Conservation (phyloP, 2,329 filamentous ascomycete species). For the Xylariaceae sp. region DNA sequence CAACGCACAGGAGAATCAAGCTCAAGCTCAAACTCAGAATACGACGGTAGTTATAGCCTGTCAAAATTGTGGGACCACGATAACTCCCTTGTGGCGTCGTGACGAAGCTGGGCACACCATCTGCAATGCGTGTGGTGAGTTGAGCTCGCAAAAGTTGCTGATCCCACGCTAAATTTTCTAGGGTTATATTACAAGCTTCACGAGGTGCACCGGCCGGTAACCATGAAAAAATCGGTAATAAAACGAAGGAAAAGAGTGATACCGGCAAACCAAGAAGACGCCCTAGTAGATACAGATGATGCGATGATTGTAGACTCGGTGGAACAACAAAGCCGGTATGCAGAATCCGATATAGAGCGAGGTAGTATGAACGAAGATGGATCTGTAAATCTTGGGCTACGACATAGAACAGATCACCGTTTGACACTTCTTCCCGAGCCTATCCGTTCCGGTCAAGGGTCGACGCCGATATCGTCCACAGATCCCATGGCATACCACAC, state of each 20-base stretch:
- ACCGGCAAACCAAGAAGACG: conserved; percentile 66
- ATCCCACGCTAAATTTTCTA: conserved; percentile 47
- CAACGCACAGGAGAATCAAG: conserved; percentile 50
- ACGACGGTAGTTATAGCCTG: conserved; percentile 83
- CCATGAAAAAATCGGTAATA: conserved; percentile 99
- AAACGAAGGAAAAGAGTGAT: conserved; percentile 95
- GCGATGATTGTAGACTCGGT: conserved; percentile 55
- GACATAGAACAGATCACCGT: conserved; percentile 53
- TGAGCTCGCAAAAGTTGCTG: conserved; percentile 41
- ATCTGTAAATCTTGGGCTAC: conserved; percentile 66
- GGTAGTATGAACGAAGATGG: conserved; percentile 68
- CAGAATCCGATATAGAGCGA: conserved; percentile 52
- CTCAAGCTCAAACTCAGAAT: conserved; percentile 48
- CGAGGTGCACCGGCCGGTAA: conserved; percentile 87
- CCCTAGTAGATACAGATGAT: conserved; percentile 47
- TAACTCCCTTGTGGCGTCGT: conserved; percentile 93
- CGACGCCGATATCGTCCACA: conserved; percentile 51
- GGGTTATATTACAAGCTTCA: conserved; percentile 97
- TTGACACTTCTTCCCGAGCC: conserved; percentile 55
- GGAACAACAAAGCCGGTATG: conserved; percentile 48
- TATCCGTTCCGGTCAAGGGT: conserved; percentile 50
- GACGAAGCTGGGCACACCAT: conserved; percentile 96
- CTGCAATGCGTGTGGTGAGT: conserved; percentile 92
- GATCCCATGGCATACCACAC: conserved; percentile 61
- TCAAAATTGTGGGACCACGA: conserved; percentile 95